Evolutionary conservation across 2,329 filamentous ascomycete genomes (phyloP), one percentile per base, ranked within the genome.

Genomic region (Arthrobotrys iridis): DNA sequence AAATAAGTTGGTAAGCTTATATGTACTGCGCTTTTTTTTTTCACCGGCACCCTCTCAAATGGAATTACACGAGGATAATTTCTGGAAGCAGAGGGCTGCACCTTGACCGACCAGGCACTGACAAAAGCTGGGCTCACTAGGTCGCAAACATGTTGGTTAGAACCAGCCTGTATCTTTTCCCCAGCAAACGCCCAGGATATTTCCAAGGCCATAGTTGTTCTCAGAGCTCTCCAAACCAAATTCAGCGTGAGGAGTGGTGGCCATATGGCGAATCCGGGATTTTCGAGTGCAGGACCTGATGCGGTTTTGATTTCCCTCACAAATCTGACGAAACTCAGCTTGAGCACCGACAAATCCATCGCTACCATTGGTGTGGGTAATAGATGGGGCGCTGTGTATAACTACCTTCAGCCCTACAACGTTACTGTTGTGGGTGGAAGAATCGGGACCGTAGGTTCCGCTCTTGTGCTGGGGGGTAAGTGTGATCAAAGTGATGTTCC

Each of bases 231-330:
- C 43, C 59, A 64, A 24, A 64, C 59, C 15, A 66, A 57, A 24
- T 89, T 89, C 77, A 86, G 87, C 4, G 80, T 87, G 77, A 86
- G 87, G 77, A 85, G 85, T 7, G 87, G 87, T 26, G 87, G 87
- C 0, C 87, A 89, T 80, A 86, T 3, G 87, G 87, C 78, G 82
- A 64, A 64, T 41, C 59, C 85, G 15, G 84, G 85, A 72, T 85
- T 84, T 48, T 83, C 86, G 1, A 88, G 84, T 77, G 84, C 86
- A 46, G 80, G 83, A 28, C 28, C 41, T 10, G 83, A 81, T 1
- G 86, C 86, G 0, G 82, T 86, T 0, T 80, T 86, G 2, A 85
- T 89, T 71, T 86, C 86, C 13, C 82, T 86, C 10, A 82, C 80
- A 5, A 77, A 78, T 3, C 80, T 87, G 8, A 82, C 83, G 58